A percentile compares a stretch with the other conserved stretches of the same genome.
Conservation (phyloP, 176 grass and related monocot genomes). For the Avena eriantha region DNA sequence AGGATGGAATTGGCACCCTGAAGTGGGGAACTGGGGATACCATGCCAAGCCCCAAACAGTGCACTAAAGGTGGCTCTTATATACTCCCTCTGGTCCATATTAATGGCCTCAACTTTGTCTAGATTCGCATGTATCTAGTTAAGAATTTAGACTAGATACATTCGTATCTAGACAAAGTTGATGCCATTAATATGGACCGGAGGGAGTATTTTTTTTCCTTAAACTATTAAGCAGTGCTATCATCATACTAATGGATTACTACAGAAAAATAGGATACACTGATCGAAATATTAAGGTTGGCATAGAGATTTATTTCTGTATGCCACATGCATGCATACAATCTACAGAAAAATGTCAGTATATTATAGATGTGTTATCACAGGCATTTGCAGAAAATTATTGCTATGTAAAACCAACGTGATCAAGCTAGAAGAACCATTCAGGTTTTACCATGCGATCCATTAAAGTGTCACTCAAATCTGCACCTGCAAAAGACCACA, state of each 20-base stretch:
- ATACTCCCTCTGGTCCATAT: neutral
- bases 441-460: slow-evolving; percentile 88
- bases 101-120: too few species aligned
- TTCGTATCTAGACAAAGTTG: too few species aligned
- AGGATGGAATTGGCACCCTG: neutral
- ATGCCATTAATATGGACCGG: too few species aligned
- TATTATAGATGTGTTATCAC: neutral
- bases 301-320: slow-evolving; percentile 8
- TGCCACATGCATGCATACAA: neutral
- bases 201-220: neutral
- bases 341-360: neutral
- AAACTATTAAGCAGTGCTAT: neutral
- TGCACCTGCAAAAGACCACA: slow-evolving; percentile 65
- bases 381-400: slow-evolving; percentile 20
- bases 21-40: neutral
- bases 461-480: slow-evolving; percentile 95
- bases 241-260: slow-evolving; percentile 2
- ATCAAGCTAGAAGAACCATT: slow-evolving; percentile 28
- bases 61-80: neutral
- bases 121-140: too few species aligned
- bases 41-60: neutral
- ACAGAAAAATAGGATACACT: slow-evolving; percentile 2
- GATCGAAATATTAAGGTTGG: neutral
- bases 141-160: too few species aligned
- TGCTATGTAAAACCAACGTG: neutral